Percentiles rank a stretch among this genome's conserved stretches.
These are phyloP conservation scores for Erythrophleum fordii DNA, from an alignment of 306 rosid species.

Conservation along the genomic window DNA sequence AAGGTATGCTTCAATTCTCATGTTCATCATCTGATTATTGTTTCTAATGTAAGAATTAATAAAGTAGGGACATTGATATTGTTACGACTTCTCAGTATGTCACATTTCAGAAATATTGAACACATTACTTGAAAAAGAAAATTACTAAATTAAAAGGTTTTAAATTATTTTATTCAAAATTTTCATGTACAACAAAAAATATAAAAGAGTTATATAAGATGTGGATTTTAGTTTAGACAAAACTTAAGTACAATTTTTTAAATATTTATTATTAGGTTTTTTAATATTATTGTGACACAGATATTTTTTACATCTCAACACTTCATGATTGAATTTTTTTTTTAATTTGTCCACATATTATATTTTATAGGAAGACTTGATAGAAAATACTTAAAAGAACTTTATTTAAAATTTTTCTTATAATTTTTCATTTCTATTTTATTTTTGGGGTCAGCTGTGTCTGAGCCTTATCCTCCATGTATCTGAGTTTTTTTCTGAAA, in stretches of 20 bases:
- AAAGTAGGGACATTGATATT: not conserved
- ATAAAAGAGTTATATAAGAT: not conserved
- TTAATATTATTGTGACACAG: not conserved
- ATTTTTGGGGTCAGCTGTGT: not conserved
- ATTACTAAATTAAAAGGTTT: not conserved
- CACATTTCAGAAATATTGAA: not conserved
- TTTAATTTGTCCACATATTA: not conserved
- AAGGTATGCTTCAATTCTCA: slow-evolving; percentile 41
- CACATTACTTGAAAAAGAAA: no score
- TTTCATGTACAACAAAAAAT: not conserved
- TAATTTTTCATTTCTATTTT: not conserved
- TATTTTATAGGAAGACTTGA: no score
- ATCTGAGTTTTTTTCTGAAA: not conserved
- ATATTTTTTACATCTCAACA: not conserved
- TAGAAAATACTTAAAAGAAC: no score
- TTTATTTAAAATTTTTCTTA: no score
- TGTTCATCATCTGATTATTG: not conserved
- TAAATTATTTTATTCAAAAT: not conserved
- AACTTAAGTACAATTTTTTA: not conserved
- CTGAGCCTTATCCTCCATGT: not conserved
- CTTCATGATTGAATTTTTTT: not conserved
- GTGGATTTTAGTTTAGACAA: not conserved
- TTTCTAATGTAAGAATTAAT: not conserved
- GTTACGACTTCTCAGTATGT: not conserved
- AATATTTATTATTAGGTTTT: not conserved